phyloP scores from a whole-genome alignment of 176 grass and related monocot species.

The Oryza officinalis region DNA sequence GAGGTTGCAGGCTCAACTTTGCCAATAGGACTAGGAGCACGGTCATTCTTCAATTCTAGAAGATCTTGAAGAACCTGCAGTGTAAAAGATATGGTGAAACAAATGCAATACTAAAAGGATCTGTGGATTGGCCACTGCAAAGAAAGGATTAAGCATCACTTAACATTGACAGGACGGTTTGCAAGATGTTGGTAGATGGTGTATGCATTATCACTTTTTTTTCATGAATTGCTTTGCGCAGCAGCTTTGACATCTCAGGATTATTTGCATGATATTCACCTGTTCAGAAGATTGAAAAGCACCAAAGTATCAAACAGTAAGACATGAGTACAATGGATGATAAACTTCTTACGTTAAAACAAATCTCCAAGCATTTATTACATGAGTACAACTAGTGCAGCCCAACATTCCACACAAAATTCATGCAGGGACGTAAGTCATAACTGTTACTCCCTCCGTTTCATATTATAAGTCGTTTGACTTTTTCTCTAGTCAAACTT shows the following conservation, averaged over 20 bases:
- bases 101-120: conserved; percentile 17
- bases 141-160: conserved; percentile 42
- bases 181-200: conserved; percentile 92
- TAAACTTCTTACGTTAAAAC: conserved; percentile 27
- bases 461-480: too few species aligned
- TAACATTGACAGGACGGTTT: conserved; percentile 95
- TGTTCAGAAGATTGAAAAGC: conserved; percentile 33
- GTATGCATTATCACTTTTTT: conserved; percentile 86
- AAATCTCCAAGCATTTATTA: conserved; percentile 10
- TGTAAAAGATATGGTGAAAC: conserved; percentile 29
- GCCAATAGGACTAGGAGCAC: conserved; percentile 72
- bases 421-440: not conserved
- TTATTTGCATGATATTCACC: conserved; percentile 98
- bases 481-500: too few species aligned
- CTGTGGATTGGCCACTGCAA: conserved; percentile 21
- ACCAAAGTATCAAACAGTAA: conserved; percentile 13
- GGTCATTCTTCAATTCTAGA: conserved; percentile 80
- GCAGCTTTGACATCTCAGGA: conserved; percentile 98
- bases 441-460: too few species aligned
- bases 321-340: not conserved
- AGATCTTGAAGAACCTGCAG: conserved; percentile 94
- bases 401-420: not conserved
- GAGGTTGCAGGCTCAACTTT: conserved; percentile 98
- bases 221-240: conserved; percentile 91
- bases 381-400: not conserved